phyloP scores from a whole-genome alignment of 306 rosid genomes.

The Trichosanthes cucumerina region DNA sequence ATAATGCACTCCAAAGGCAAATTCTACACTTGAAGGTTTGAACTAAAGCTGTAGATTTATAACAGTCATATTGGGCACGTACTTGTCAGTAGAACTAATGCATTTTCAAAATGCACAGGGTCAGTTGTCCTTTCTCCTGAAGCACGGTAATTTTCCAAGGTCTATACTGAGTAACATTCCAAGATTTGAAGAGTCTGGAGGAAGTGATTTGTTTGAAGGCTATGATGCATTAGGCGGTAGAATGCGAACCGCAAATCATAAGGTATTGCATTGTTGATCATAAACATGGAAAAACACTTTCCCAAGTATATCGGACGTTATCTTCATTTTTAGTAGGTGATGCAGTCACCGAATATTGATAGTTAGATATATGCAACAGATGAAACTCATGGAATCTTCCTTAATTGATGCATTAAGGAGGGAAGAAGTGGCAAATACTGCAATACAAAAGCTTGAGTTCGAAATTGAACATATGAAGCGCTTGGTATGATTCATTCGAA shows the following conservation, averaged over 20 bases:
- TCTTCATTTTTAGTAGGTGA: slow-evolving; percentile 7
- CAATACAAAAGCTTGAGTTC: slow-evolving; percentile 43
- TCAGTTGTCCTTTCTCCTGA: slow-evolving; percentile 64
- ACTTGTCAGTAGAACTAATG: slow-evolving; percentile 19
- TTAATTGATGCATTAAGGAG: slow-evolving; percentile 68
- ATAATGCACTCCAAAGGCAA: slow-evolving; percentile 74
- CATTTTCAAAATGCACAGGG: slow-evolving; percentile 42
- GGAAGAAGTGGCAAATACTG: slow-evolving; percentile 60
- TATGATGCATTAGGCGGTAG: slow-evolving; percentile 21
- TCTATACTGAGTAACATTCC: slow-evolving; percentile 35
- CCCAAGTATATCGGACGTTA: background rate
- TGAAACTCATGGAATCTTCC: slow-evolving; percentile 42
- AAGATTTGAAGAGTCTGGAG: slow-evolving; percentile 36
- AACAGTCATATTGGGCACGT: slow-evolving; percentile 5
- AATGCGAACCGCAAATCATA: slow-evolving; percentile 18
- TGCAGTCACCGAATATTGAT: slow-evolving; percentile 3
- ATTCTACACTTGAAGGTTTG: slow-evolving; percentile 80
- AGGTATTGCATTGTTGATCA: slow-evolving; percentile 14
- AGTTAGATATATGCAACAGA: slow-evolving; percentile 39
- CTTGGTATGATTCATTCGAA: slow-evolving; percentile 36
- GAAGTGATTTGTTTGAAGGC: slow-evolving; percentile 34
- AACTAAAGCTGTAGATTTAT: slow-evolving; percentile 15
- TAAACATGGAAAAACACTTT: slow-evolving; percentile 28
- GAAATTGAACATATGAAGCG: slow-evolving; percentile 41
- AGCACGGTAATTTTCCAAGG: slow-evolving; percentile 24